Conservation (phyloP, 2,329 filamentous ascomycete genomes). For the Pyrenophora seminiperda region DNA sequence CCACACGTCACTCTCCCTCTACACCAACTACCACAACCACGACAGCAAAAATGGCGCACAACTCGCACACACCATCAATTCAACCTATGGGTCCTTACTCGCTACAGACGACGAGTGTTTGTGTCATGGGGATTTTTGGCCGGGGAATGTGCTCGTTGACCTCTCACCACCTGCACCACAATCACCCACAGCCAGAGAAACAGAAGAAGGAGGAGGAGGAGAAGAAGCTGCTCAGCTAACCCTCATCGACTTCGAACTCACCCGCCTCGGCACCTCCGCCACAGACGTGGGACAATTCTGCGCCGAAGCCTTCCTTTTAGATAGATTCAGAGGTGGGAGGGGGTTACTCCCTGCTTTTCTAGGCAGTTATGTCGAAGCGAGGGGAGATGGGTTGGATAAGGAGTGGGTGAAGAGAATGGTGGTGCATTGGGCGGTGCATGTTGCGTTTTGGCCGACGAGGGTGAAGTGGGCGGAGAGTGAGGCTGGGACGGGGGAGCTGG, state of each 20-base stretch:
- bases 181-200: no score
- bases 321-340: slow-evolving; percentile 39
- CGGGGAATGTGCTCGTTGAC: slow-evolving; percentile 46
- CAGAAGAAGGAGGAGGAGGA: no score
- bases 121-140: slow-evolving; percentile 50
- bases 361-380: slow-evolving; percentile 26
- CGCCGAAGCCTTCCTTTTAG: slow-evolving; percentile 46
- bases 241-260: slow-evolving; percentile 47
- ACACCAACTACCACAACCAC: no score
- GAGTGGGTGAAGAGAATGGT: slow-evolving; percentile 34
- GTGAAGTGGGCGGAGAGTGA: slow-evolving; percentile 37
- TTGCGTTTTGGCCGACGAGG: slow-evolving; percentile 43
- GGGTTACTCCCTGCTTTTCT: slow-evolving; percentile 39
- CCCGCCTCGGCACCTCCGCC: slow-evolving; percentile 40
- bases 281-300: slow-evolving; percentile 49
- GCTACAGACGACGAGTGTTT: slow-evolving; percentile 39
- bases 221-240: slow-evolving; percentile 24
- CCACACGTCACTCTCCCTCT: slow-evolving; percentile 23
- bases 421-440: slow-evolving; percentile 46
- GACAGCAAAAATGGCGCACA: slow-evolving; percentile 30
- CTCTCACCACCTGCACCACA: no score
- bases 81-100: slow-evolving; percentile 33
- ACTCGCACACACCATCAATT: no score
- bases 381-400: slow-evolving; percentile 11
- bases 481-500: slow-evolving; percentile 33